phyloP scores from a whole-genome alignment of 495 filamentous ascomycete species.

The Paragyromitra xinjiangensis region DNA sequence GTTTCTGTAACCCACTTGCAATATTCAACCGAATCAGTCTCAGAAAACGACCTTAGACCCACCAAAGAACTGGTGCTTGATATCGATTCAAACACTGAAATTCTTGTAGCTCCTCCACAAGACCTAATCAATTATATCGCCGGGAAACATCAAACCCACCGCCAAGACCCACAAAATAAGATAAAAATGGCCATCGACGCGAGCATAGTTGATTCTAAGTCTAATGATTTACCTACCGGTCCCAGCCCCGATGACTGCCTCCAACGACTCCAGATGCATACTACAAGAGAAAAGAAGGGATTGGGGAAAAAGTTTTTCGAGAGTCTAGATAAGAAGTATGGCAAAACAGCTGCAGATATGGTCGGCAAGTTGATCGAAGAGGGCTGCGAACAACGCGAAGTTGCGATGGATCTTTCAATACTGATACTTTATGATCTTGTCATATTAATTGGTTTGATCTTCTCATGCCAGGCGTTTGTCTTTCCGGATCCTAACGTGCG shows the following conservation, averaged over 20 bases:
- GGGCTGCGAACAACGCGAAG: slow-evolving; percentile 2
- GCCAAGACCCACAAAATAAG: not conserved
- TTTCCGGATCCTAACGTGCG: not conserved
- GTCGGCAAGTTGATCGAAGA: slow-evolving; percentile 1
- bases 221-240: not conserved
- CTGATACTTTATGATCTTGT: slow-evolving; percentile 42
- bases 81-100: not conserved
- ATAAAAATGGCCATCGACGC: not conserved
- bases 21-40: not conserved
- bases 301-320: not conserved
- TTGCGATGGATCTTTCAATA: slow-evolving; percentile 25
- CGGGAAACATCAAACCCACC: not conserved
- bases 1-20: not conserved
- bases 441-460: slow-evolving; percentile 41
- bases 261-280: not conserved
- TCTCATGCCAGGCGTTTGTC: not conserved
- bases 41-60: not conserved
- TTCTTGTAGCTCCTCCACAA: not conserved
- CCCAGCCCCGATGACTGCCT: not conserved
- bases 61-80: not conserved
- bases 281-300: not conserved
- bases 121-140: not conserved
- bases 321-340: slow-evolving; percentile 1
- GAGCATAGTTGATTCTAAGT: not conserved
- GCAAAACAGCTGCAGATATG: not conserved